Base-by-base conservation (phyloP, 23 red algal genomes). In the Agarophyton chilense region DNA sequence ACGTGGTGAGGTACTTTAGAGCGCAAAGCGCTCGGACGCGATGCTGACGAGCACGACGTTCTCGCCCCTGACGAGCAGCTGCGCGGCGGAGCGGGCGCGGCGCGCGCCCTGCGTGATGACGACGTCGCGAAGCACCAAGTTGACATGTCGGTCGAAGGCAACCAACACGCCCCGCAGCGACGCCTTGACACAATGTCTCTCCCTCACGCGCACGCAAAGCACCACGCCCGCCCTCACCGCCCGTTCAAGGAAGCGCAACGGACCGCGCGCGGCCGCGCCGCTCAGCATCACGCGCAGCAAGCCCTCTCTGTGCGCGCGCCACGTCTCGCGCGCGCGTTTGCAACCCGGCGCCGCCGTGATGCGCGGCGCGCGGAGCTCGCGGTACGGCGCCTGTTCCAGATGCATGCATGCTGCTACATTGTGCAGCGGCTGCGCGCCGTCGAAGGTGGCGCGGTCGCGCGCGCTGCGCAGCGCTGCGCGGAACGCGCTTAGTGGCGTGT, bases 41-140 rank as follows among this genome's bases (percentile, higher is more conserved):
- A 44, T 41, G 31, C 2, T 22, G 17, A 86, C 25, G 29, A 44
- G 49, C 16, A 89, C 84, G 31, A 89, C 50, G 73, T 89, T 76
- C n/a, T 89, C 84, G 19, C 84, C 84, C n/a, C 84, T 34, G 19
- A 89, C 58, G 7, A 89, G 73, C 50, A 89, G 19, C 25, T 76
- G 70, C 19, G 29, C 22, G 9, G 29, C 70, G 17, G 2, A 8
- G 28, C 72, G 42, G 16, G 29, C 38, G 39, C 58, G 16, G 13
- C 19, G 34, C 25, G n/a, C 84, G 22, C 60, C 22, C 19, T 73
- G 29, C 25, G 35, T 28, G 29, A 89, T 35, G 11, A 61, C 42
- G 28, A 70, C 84, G 22, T 76, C 35, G 5, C n/a, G 25, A n/a
- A 89, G 19, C 22, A 89, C 70, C 12, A 89, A 2, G 39, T 89